Conservation (phyloP, 139 green algal genomes). For the Coelastrella sp. region DNA sequence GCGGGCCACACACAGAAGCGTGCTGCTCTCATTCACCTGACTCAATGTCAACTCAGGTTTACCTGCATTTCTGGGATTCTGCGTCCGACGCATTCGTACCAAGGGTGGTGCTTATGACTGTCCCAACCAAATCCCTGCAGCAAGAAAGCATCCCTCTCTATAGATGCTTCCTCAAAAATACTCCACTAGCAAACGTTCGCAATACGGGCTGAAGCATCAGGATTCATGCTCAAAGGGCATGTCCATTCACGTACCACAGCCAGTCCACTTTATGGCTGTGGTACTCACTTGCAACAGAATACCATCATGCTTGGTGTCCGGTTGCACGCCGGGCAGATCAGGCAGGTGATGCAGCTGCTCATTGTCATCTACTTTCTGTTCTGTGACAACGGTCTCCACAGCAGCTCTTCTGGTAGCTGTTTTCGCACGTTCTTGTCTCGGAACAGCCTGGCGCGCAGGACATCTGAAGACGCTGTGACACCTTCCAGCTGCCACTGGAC, state of each 20-base stretch:
- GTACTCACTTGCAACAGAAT: background rate
- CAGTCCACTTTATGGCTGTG: background rate
- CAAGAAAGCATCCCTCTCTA: background rate
- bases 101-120: slow-evolving; percentile 17
- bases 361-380: background rate
- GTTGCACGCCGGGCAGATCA: background rate
- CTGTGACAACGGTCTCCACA: background rate
- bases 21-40: too few species aligned
- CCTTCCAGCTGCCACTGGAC: background rate
- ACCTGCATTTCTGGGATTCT: slow-evolving; percentile 37
- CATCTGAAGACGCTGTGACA: too few species aligned
- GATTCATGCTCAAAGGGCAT: too few species aligned
- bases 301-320: background rate
- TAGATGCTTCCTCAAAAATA: background rate
- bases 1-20: background rate
- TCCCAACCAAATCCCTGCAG: slow-evolving; percentile 40
- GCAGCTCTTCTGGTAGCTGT: background rate
- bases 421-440: background rate
- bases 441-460: background rate
- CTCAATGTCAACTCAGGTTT: too few species aligned
- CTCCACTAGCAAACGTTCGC: too few species aligned
- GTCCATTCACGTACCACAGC: too few species aligned
- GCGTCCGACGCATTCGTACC: background rate
- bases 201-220: background rate
- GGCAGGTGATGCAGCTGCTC: background rate